Evolutionary conservation across 176 grass and related monocot genomes (phyloP).

Genomic region (Triticum monococcum): DNA sequence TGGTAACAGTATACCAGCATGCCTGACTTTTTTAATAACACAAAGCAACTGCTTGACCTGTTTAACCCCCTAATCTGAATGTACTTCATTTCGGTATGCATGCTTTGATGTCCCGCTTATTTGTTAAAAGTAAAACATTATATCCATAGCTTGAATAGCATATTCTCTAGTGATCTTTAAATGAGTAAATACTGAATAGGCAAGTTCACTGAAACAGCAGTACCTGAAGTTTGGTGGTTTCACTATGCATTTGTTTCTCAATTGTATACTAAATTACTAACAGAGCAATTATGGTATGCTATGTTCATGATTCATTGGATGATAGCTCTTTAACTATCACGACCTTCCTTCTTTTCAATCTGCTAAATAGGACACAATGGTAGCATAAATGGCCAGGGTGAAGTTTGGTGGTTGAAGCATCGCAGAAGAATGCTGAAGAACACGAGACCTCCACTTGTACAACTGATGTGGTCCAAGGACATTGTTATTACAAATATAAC

Average conservation of each 20-base stretch:
- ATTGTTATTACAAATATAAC: slow-evolving; percentile 91
- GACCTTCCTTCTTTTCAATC: neutral
- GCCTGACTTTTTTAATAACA: neutral
- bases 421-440: slow-evolving; percentile 80
- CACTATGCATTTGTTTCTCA: slow-evolving; percentile 15
- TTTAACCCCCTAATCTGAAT: neutral
- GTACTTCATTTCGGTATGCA: neutral
- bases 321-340: neutral
- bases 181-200: neutral
- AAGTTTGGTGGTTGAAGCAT: slow-evolving; percentile 93
- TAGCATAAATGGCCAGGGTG: slow-evolving; percentile 93
- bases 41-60: neutral
- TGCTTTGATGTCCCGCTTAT: neutral
- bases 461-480: slow-evolving; percentile 94
- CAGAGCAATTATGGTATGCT: neutral
- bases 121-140: neutral
- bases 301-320: slow-evolving; percentile 15
- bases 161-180: neutral
- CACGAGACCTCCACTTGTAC: slow-evolving; percentile 91
- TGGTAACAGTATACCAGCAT: neutral
- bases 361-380: slow-evolving; percentile 84
- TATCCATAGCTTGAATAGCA: neutral
- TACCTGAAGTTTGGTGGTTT: neutral
- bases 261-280: neutral
- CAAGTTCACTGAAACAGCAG: slow-evolving; percentile 1